A percentile compares a stretch with the other conserved stretches of the same genome.
phyloP scores from a whole-genome alignment of 371 early-diverging fungal genomes.

The Gilbertella persicaria region DNA sequence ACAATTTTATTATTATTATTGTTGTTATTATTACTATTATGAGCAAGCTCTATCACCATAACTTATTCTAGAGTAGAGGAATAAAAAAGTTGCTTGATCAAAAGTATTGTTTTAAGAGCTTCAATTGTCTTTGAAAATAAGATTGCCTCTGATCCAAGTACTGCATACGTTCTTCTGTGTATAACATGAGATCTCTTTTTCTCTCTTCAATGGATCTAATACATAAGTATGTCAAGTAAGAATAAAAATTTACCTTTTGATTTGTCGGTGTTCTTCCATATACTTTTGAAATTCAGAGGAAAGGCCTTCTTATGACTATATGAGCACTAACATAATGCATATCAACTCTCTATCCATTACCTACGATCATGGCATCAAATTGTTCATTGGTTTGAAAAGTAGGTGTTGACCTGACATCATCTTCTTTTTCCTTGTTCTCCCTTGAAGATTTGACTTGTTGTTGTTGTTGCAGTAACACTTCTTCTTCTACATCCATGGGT shows the following conservation, averaged over 20 bases:
- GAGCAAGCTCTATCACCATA: too few relatives aligned
- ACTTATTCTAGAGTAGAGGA: too few relatives aligned
- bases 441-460: too few relatives aligned
- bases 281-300: slow-evolving; percentile 6
- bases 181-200: slow-evolving; percentile 1
- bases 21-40: too few relatives aligned
- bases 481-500: too few relatives aligned
- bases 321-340: background rate
- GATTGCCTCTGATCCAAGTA: slow-evolving; percentile 6
- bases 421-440: too few relatives aligned
- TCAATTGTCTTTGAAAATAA: slow-evolving; percentile 6
- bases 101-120: background rate
- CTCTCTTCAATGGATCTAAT: slow-evolving; percentile 10
- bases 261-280: slow-evolving; percentile 10
- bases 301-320: slow-evolving; percentile 3
- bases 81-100: too few relatives aligned
- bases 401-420: background rate
- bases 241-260: slow-evolving; percentile 6
- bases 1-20: too few relatives aligned
- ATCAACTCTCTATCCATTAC: background rate
- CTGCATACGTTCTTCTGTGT: slow-evolving; percentile 5
- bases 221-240: background rate
- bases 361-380: background rate
- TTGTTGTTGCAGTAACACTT: too few relatives aligned
- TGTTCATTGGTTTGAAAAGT: background rate